Evolutionary conservation across 257 asterid genomes (phyloP).

Genomic region (Capsicum baccatum): DNA sequence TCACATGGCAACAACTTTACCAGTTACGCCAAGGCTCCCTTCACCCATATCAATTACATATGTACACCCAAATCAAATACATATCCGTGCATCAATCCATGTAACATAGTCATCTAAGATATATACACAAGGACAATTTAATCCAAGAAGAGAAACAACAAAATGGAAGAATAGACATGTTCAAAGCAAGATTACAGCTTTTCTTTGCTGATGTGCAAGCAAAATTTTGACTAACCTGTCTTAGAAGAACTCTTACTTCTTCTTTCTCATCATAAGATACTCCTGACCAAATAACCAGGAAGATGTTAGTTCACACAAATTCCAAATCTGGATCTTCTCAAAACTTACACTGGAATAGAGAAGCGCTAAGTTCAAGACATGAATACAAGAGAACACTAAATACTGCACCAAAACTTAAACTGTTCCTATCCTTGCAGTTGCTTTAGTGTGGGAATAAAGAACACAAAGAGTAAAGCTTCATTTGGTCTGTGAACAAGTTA

Average conservation of each 20-base stretch:
- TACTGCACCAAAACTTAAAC: not conserved
- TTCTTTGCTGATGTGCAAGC: slow-evolving; percentile 27
- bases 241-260: slow-evolving; percentile 87
- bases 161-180: not conserved
- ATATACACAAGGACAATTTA: not conserved
- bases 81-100: not conserved
- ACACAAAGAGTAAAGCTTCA: not conserved
- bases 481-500: not conserved
- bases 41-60: not conserved
- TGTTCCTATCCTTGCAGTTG: slow-evolving; percentile 18
- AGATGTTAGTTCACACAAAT: slow-evolving; percentile 1
- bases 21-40: too few relatives aligned
- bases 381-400: slow-evolving; percentile 20
- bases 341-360: slow-evolving; percentile 6
- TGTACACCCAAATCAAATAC: not conserved
- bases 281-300: slow-evolving; percentile 52
- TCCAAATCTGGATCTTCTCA: slow-evolving; percentile 21
- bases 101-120: slow-evolving; percentile 11
- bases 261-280: slow-evolving; percentile 87
- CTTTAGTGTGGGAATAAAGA: slow-evolving; percentile 8
- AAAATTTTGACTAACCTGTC: slow-evolving; percentile 65
- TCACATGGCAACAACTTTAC: too few relatives aligned
- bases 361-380: slow-evolving; percentile 5
- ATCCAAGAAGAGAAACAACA: slow-evolving; percentile 23
- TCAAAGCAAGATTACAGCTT: not conserved